These are phyloP conservation scores for Diaporthe ampelina DNA, from an alignment of 2,329 filamentous ascomycete species.

Conservation along the genomic window DNA sequence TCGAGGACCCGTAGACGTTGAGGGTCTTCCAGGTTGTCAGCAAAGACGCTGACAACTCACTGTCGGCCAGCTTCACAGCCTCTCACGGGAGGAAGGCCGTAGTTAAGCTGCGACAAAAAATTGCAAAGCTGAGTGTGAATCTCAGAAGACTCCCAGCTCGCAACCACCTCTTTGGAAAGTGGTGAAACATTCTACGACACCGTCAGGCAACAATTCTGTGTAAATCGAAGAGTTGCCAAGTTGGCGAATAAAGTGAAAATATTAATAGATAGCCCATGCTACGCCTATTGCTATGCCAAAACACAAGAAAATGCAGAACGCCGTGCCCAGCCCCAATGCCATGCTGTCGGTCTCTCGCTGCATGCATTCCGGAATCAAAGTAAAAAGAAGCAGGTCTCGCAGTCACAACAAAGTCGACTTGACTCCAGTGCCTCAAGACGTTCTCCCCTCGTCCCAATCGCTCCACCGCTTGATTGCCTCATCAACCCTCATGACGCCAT, in stretches of 20 bases:
- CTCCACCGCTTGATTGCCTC: constrained; percentile 87
- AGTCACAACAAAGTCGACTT: neutral
- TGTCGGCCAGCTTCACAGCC: neutral
- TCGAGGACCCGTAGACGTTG: too few species aligned
- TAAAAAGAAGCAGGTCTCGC: neutral
- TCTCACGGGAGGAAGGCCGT: too few species aligned
- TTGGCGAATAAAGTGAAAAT: neutral
- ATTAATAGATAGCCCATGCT: constrained; percentile 1
- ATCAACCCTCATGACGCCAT: constrained; percentile 59
- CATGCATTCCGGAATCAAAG: neutral
- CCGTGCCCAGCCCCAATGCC: constrained; percentile 2
- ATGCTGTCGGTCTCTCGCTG: constrained; percentile 18
- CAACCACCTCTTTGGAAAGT: too few species aligned
- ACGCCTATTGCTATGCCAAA: constrained; percentile 32
- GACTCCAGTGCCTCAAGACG: constrained; percentile 1
- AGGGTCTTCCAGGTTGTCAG: neutral
- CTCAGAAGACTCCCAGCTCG: neutral
- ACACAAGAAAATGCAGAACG: constrained; percentile 3
- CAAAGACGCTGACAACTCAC: neutral
- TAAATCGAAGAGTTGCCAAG: too few species aligned
- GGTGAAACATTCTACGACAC: too few species aligned
- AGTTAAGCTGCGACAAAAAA: too few species aligned
- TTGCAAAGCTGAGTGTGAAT: too few species aligned
- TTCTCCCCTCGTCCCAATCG: constrained; percentile 77
- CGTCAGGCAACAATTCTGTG: accelerated